Evolutionary conservation across 441 rosid species (phyloP).

Genomic region (Croton setiger): DNA sequence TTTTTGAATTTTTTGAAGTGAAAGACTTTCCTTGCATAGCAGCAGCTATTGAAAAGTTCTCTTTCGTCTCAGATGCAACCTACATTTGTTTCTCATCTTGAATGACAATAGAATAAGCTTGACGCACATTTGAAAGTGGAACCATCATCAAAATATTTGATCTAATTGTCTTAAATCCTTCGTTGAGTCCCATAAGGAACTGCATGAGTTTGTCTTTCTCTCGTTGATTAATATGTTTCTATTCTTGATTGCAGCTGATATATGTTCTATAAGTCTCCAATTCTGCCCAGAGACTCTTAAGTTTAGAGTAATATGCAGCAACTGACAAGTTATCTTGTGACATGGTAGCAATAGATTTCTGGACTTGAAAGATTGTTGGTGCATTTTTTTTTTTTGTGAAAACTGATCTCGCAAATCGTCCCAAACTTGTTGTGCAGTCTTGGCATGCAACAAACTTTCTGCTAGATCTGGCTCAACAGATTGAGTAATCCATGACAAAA

Average conservation of each 20-base stretch:
- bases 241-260: neutral
- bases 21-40: neutral
- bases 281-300: slow-evolving; percentile 6
- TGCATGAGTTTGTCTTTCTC: neutral
- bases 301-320: slow-evolving; percentile 4
- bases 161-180: neutral
- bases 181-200: neutral
- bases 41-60: neutral
- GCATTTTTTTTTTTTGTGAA: slow-evolving; percentile 14
- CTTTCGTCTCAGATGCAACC: neutral
- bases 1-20: neutral
- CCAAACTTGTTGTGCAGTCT: neutral
- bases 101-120: neutral
- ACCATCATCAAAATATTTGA: neutral
- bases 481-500: no score
- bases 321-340: neutral
- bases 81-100: neutral
- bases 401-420: slow-evolving; percentile 2
- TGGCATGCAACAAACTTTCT: no score
- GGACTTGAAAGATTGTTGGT: neutral
- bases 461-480: no score
- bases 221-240: neutral
- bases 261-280: slow-evolving; percentile 3
- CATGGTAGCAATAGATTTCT: slow-evolving; percentile 9
- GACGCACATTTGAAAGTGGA: neutral